Percentiles rank a stretch among this genome's conserved stretches.
Conservation (phyloP, 495 filamentous ascomycete genomes). For the Neurospora sp. region DNA sequence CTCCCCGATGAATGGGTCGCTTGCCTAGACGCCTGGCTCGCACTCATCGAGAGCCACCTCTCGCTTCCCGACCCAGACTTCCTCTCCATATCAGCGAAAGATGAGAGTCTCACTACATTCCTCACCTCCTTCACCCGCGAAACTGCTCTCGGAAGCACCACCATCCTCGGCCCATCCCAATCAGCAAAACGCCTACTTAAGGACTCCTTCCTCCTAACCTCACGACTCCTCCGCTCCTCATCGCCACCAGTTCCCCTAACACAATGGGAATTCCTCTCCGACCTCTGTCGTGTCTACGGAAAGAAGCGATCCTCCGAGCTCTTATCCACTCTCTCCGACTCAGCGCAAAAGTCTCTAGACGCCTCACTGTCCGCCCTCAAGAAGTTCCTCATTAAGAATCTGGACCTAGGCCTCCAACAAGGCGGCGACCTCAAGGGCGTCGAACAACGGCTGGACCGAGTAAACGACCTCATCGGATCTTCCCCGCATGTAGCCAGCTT, state of each 20-base stretch:
- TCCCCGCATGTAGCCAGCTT: slow-evolving; percentile 45
- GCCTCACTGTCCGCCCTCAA: slow-evolving; percentile 28
- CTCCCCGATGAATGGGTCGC: slow-evolving; percentile 63
- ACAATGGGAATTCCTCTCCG: slow-evolving; percentile 47
- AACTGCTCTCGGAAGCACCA: slow-evolving; percentile 25
- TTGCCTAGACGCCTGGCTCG: slow-evolving; percentile 68
- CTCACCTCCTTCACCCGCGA: slow-evolving; percentile 52
- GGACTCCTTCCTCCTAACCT: slow-evolving; percentile 48
- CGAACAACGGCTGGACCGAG: slow-evolving; percentile 31
- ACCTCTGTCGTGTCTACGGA: slow-evolving; percentile 45
- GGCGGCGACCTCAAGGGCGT: slow-evolving; percentile 35
- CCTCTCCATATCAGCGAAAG: slow-evolving; percentile 32
- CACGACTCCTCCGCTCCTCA: slow-evolving; percentile 34
- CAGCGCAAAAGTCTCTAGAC: slow-evolving; percentile 23
- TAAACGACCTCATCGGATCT: slow-evolving; percentile 42
- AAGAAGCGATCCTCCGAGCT: slow-evolving; percentile 32
- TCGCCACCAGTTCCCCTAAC: slow-evolving; percentile 36
- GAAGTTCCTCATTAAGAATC: slow-evolving; percentile 32
- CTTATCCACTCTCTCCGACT: slow-evolving; percentile 19
- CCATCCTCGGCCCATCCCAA: slow-evolving; percentile 29
- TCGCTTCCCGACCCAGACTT: slow-evolving; percentile 47
- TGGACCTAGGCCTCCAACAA: slow-evolving; percentile 38
- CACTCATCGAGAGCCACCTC: slow-evolving; percentile 52
- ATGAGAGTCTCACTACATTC: slow-evolving; percentile 48
- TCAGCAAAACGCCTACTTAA: slow-evolving; percentile 47